Evolutionary conservation across 2,329 filamentous ascomycete species (phyloP).

Genomic region (Ilyonectria destructans): DNA sequence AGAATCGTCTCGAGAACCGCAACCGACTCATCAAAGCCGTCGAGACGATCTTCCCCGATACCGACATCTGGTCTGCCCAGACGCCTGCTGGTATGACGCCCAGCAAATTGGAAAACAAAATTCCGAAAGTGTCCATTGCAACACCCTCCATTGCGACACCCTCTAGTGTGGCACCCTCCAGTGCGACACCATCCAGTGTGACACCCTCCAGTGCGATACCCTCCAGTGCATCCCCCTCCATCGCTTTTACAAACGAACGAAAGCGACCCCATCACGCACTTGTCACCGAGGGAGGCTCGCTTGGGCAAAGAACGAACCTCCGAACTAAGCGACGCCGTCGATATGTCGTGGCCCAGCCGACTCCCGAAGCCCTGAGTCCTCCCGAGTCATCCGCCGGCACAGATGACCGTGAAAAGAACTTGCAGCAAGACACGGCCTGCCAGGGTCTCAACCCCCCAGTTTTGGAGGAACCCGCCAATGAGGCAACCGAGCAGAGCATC

Average conservation of each 20-base stretch:
- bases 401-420: no score
- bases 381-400: background rate
- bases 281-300: background rate
- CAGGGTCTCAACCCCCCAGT: background rate
- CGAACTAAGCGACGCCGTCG: background rate
- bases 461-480: background rate
- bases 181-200: no score
- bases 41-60: conserved; percentile 8
- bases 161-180: background rate
- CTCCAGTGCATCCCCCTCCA: background rate
- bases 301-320: background rate
- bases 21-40: background rate
- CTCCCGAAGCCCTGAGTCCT: background rate
- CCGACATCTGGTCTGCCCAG: conserved; percentile 23
- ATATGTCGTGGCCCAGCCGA: background rate
- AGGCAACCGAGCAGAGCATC: background rate
- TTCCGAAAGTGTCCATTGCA: background rate
- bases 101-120: background rate
- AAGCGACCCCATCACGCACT: background rate
- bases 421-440: background rate
- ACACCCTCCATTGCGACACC: background rate
- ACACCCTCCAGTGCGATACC: background rate
- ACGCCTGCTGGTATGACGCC: background rate
- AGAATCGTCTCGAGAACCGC: background rate
- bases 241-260: background rate